A percentile compares a stretch with the other conserved stretches of the same genome.
phyloP scores from a whole-genome alignment of 768 basidiomycete species.

The Boletus rubescentipes region DNA sequence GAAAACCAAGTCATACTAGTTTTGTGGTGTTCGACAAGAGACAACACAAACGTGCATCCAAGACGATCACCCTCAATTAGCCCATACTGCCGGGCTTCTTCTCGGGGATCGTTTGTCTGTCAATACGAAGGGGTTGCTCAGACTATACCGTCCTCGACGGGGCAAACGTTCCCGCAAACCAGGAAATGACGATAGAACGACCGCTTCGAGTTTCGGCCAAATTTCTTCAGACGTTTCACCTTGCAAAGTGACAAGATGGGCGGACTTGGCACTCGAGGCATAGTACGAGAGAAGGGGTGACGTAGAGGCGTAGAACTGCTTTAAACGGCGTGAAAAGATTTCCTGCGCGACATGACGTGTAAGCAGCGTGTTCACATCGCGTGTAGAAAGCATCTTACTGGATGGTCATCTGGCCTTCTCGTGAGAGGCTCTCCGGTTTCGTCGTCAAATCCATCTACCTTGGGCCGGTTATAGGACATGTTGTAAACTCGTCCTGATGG shows the following conservation, averaged over 20 bases:
- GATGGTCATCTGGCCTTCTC: slow-evolving; percentile 88
- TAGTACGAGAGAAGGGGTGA: slow-evolving; percentile 81
- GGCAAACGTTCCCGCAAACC: slow-evolving; percentile 50
- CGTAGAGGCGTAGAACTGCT: slow-evolving; percentile 76
- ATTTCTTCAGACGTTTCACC: slow-evolving; percentile 86
- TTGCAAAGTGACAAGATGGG: slow-evolving; percentile 54
- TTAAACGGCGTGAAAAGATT: slow-evolving; percentile 71
- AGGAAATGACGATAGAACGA: slow-evolving; percentile 59
- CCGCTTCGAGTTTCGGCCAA: slow-evolving; percentile 77
- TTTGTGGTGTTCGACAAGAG: slow-evolving; percentile 6
- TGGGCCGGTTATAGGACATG: slow-evolving; percentile 82
- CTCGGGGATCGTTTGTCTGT: slow-evolving; percentile 16
- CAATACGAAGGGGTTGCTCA: slow-evolving; percentile 53
- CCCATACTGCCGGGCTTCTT: slow-evolving; percentile 18
- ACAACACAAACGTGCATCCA: background rate
- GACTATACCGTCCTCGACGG: slow-evolving; percentile 47
- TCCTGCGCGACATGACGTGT: slow-evolving; percentile 47
- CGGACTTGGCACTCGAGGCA: slow-evolving; percentile 38
- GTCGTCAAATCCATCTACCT: slow-evolving; percentile 78
- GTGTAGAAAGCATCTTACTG: slow-evolving; percentile 50
- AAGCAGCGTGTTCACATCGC: slow-evolving; percentile 1
- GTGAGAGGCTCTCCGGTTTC: slow-evolving; percentile 83
- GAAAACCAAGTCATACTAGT: slow-evolving; percentile 5
- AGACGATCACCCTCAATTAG: slow-evolving; percentile 5
- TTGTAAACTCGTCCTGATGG: slow-evolving; percentile 92